Evolutionary conservation across 1,284 basidiomycete genomes (phyloP), one percentile per base, ranked within the genome.

Genomic region (Ustilago curta): DNA sequence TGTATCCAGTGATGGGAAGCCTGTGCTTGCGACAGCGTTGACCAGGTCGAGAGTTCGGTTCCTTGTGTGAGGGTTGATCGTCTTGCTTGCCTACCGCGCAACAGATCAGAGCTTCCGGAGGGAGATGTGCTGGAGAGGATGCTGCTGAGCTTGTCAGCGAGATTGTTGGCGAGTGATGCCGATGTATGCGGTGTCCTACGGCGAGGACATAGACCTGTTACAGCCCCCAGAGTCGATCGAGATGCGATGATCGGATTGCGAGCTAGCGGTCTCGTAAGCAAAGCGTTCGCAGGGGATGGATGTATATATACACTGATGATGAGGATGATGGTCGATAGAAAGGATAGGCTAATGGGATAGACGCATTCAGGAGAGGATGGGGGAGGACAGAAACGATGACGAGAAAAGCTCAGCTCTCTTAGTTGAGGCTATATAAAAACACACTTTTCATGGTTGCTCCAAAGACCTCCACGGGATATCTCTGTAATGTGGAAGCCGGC

Each of bases 71-170:
- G 45, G 12, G 14, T 4, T 37, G 35, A 21, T 8, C 29, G 45
- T 42, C 21, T 43, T 9, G 49, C 58, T 49, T 52, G 29, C 58
- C 49, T 59, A 49, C 39, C 58, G 58, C 58, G 16, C 51, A 18
- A 45, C 31, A 21, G 18, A 21, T n/a, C 12, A 12, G 49, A 14
- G 25, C 27, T 7, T 48, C 18, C 8, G 7, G 25, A 18, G 39
- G 31, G 21, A 4, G 18, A 3, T 47, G 45, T 18, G 27, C 9
- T n/a, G 27, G 12, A 37, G 11, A 14, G 12, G 43, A 12, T 25
- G 25, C 43, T 14, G 25, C 14, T 5, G 43, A 52, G 37, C 21
- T 40, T 8, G 21, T 51, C 27, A 21, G 27, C 40, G 29, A 44
- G 25, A 29, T n/a, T n/a, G 40, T 12, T 21, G 4, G 52, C 27